phyloP scores from a whole-genome alignment of 352 stramenopile species.

The Achlya hypogyna region DNA sequence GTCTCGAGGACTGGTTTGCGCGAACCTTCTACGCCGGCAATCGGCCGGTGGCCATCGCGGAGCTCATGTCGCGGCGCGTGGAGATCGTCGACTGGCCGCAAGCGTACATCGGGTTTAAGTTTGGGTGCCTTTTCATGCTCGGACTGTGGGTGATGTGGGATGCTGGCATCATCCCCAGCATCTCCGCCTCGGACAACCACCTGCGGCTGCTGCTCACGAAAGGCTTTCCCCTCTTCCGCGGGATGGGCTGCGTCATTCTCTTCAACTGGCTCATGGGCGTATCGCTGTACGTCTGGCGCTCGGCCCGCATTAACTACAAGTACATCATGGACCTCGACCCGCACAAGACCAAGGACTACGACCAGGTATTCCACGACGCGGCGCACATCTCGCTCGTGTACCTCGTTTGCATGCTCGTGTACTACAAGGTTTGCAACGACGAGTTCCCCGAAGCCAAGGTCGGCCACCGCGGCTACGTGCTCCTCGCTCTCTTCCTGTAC shows the following conservation, averaged over 20 bases:
- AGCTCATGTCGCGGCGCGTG: conserved; percentile 68
- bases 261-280: conserved; percentile 94
- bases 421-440: conserved; percentile 93
- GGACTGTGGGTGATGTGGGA: conserved; percentile 95
- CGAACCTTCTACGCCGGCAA: conserved; percentile 72
- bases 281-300: conserved; percentile 89
- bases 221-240: conserved; percentile 92
- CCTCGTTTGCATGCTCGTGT: conserved; percentile 90
- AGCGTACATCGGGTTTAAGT: conserved; percentile 81
- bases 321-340: conserved; percentile 94
- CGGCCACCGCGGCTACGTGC: conserved; percentile 85
- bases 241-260: conserved; percentile 89
- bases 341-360: conserved; percentile 65
- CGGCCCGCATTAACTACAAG: conserved; percentile 88
- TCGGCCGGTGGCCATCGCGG: conserved; percentile 55
- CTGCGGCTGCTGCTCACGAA: conserved; percentile 67
- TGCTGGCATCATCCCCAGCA: conserved; percentile 73
- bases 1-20: conserved; percentile 62
- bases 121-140: conserved; percentile 64
- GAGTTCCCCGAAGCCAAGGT: conserved; percentile 70
- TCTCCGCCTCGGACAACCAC: conserved; percentile 49
- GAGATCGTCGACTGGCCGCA: conserved; percentile 69
- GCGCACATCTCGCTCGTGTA: conserved; percentile 96
- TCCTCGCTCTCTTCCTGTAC: conserved; percentile 87
- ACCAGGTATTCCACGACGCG: conserved; percentile 91